phyloP scores from a whole-genome alignment of 768 basidiomycete genomes.

The Rhodosporidiobolus odoratus region DNA sequence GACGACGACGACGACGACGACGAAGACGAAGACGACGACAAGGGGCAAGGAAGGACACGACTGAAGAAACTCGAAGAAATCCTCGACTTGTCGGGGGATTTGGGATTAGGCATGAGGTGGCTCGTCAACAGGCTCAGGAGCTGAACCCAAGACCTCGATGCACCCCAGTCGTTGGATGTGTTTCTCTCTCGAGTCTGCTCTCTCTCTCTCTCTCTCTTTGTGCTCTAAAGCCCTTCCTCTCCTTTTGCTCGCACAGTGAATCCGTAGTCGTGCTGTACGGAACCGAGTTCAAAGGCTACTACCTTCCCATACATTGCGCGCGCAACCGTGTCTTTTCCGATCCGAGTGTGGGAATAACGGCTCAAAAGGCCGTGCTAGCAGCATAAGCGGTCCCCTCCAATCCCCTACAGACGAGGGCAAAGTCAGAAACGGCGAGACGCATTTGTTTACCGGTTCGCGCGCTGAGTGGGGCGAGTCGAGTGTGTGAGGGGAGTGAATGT shows the following conservation, averaged over 20 bases:
- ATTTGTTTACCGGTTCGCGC: conserved; percentile 47
- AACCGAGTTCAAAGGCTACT: too few species aligned
- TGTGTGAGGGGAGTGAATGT: background rate
- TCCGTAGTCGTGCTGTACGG: too few species aligned
- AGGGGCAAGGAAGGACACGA: background rate
- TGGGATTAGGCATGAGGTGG: background rate
- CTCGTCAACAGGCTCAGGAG: background rate
- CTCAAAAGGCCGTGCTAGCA: too few species aligned
- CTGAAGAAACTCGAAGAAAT: background rate
- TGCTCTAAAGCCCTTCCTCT: too few species aligned
- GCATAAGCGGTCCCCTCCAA: conserved; percentile 48
- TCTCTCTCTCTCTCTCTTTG: too few species aligned
- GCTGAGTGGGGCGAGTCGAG: too few species aligned
- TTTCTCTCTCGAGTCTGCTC: too few species aligned
- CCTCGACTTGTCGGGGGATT: background rate
- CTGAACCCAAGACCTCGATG: background rate
- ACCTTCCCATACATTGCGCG: too few species aligned
- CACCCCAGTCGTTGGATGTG: too few species aligned
- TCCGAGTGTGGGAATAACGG: too few species aligned
- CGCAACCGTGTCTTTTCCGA: too few species aligned
- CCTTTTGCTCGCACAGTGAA: too few species aligned
- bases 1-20: background rate
- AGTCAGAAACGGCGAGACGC: conserved; percentile 48
- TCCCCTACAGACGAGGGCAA: conserved; percentile 49
- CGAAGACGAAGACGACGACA: background rate